phyloP scores from a whole-genome alignment of 2,329 filamentous ascomycete genomes.

The Nannizziopsis barbatae region DNA sequence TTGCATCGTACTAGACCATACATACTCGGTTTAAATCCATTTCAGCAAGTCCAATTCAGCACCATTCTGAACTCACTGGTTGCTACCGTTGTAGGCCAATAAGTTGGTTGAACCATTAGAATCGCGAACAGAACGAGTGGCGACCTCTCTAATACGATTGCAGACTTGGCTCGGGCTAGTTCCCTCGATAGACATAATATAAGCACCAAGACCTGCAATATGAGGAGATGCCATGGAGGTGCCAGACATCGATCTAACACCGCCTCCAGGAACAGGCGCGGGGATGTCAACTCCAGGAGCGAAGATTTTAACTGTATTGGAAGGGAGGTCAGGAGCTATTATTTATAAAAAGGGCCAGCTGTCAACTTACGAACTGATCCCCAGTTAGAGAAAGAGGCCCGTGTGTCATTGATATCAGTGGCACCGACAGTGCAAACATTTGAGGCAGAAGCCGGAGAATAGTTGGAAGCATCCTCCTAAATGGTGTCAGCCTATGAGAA shows the following conservation, averaged over 20 bases:
- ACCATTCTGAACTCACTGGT: neutral
- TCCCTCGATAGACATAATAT: constrained; percentile 41
- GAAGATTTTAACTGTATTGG: constrained; percentile 41
- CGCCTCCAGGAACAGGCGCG: constrained; percentile 39
- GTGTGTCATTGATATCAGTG: constrained; percentile 25
- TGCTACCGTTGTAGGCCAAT: constrained; percentile 23
- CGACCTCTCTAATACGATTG: constrained; percentile 44
- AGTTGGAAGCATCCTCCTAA: constrained; percentile 25
- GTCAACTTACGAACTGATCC: constrained; percentile 26
- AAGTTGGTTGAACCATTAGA: constrained; percentile 20
- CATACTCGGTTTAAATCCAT: neutral
- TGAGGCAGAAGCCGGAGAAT: constrained; percentile 31
- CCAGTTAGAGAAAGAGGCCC: constrained; percentile 34
- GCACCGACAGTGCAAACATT: constrained; percentile 35
- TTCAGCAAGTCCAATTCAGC: neutral
- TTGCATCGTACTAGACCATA: no score
- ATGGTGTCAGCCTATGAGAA: neutral
- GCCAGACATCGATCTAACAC: constrained; percentile 36
- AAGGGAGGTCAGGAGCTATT: neutral
- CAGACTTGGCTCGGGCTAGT: constrained; percentile 37
- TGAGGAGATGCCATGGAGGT: constrained; percentile 33
- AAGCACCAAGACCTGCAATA: constrained; percentile 46
- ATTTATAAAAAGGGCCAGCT: neutral
- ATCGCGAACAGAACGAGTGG: constrained; percentile 23
- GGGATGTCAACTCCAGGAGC: constrained; percentile 46